Conservation (phyloP, 2,329 filamentous ascomycete species). For the Chaetoscypha palmicola region DNA sequence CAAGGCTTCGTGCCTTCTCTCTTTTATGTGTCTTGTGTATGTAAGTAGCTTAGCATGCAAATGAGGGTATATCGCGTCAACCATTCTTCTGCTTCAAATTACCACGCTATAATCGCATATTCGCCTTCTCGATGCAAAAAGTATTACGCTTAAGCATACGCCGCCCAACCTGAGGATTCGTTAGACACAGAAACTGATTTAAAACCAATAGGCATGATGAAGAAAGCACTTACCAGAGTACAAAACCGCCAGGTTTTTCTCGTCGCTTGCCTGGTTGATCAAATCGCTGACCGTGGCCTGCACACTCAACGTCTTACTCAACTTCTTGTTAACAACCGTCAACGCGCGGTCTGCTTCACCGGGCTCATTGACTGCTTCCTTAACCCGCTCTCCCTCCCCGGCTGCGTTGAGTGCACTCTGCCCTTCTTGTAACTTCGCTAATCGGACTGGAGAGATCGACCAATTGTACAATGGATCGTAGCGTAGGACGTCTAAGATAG, state of each 20-base stretch:
- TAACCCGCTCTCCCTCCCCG: conserved; percentile 25
- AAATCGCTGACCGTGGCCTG: conserved; percentile 93
- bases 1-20: too few relatives aligned
- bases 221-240: conserved; percentile 50
- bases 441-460: conserved; percentile 69
- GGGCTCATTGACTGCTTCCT: conserved; percentile 46
- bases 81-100: too few relatives aligned
- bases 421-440: conserved; percentile 58
- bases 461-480: conserved; percentile 96
- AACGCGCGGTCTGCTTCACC: conserved; percentile 87
- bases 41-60: too few relatives aligned
- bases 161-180: too few relatives aligned
- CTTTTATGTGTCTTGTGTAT: too few relatives aligned
- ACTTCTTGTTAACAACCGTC: conserved; percentile 90
- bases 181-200: too few relatives aligned
- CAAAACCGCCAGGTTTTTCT: conserved; percentile 82
- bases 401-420: conserved; percentile 36
- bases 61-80: too few relatives aligned
- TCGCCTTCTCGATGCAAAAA: too few relatives aligned
- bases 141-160: too few relatives aligned
- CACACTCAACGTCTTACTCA: conserved; percentile 89
- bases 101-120: too few relatives aligned
- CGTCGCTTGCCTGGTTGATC: conserved; percentile 92
- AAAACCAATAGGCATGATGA: too few relatives aligned
- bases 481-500: conserved; percentile 92